Base-by-base conservation (phyloP, 2,329 filamentous ascomycete species). In the Hyphodiscus sp. region DNA sequence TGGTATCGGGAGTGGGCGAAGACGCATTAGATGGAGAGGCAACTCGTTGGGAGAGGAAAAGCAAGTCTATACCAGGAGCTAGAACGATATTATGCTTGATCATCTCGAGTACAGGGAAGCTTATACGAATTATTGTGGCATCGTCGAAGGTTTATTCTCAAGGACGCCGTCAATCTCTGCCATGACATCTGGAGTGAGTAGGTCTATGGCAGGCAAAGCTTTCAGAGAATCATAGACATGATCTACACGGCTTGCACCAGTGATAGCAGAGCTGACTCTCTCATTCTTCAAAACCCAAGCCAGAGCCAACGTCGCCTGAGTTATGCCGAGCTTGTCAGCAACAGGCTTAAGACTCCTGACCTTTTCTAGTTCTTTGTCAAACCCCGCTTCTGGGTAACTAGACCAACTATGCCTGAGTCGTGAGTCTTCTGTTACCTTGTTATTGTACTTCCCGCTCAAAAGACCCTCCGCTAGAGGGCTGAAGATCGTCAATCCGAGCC, bases 1-100 rank as follows among this genome's bases (percentile, higher is more conserved):
- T 97, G 90, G 87, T 97, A 96, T 71, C 79, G 82, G 60, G 73
- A 78, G 30, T 97, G 92, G 92, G 81, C 86, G 9, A 38, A 41
- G 38, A 56, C 30, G 3, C 50, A 54, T 45, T 56, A 52, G 30
- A 45, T 58, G 58, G 26, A 58, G 50, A n/a, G n/a, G n/a, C n/a
- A n/a, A n/a, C n/a, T n/a, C n/a, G n/a, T n/a, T n/a, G n/a, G n/a
- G n/a, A n/a, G n/a, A n/a, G n/a, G n/a, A n/a, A n/a, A n/a, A n/a
- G n/a, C n/a, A n/a, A n/a, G n/a, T n/a, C n/a, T n/a, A n/a, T n/a
- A n/a, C n/a, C n/a, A n/a, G n/a, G n/a, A n/a, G n/a, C n/a, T n/a
- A n/a, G n/a, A n/a, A n/a, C n/a, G n/a, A n/a, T n/a, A n/a, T n/a
- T n/a, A n/a, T n/a, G n/a, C n/a, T n/a, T n/a, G n/a, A n/a, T n/a